Conservation (phyloP, 192 early-diverging fungal genomes). For the Obelidium mucronatum region DNA sequence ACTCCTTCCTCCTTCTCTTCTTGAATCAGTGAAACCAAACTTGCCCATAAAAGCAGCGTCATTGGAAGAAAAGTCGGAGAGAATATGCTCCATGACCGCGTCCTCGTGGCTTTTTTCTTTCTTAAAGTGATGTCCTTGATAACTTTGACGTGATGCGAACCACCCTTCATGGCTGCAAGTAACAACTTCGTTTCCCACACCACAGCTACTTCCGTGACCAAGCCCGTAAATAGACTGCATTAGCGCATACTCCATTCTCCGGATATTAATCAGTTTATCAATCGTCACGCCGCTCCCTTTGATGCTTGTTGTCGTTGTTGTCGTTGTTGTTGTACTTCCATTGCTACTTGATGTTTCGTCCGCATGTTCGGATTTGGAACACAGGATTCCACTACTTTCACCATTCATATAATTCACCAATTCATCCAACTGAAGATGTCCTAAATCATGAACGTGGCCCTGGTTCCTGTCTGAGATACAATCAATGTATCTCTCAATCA, state of each 20-base stretch:
- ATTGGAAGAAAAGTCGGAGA: background rate
- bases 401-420: background rate
- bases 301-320: background rate
- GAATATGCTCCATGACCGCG: background rate
- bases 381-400: background rate
- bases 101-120: background rate
- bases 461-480: background rate
- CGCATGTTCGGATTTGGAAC: no score
- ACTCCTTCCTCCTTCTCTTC: background rate
- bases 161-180: background rate
- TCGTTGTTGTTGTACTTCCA: background rate
- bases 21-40: background rate
- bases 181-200: no score
- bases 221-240: conserved; percentile 15
- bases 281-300: background rate
- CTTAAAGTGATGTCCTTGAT: no score
- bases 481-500: conserved; percentile 6
- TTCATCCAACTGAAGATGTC: background rate
- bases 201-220: background rate
- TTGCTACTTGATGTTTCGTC: no score
- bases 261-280: background rate
- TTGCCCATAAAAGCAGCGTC: background rate
- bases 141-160: no score
- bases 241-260: conserved; percentile 12
- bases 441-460: background rate